Evolutionary conservation across 257 asterid genomes (phyloP), one percentile per base, ranked within the genome.

Genomic region (Thymus mandschuricus): DNA sequence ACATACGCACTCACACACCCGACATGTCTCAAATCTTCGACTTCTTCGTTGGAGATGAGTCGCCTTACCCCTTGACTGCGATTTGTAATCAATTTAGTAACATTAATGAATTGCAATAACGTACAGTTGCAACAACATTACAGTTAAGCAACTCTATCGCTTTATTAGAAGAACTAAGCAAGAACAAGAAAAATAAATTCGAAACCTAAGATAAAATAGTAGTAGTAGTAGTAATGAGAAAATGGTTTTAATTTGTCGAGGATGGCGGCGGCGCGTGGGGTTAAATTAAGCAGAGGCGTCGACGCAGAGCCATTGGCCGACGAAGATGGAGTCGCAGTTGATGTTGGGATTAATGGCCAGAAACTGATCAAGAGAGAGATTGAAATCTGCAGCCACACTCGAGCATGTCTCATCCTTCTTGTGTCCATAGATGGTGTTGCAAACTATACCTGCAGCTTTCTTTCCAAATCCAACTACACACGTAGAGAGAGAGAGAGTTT

Each of bases 251-350:
- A 6, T 50, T 50, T n/a, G 3, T 13, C n/a, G 10, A 50, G 6
- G 56, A 50, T n/a, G 56, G n/a, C 27, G 8, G 6, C 5, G 56
- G 8, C 21, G 7, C 6, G 56, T 15, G 6, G 56, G 30, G 0
- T 13, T 50, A 29, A 5, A 4, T 12, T 46, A 60, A 5, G 40
- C 1, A 28, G 78, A 77, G 51, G 73, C 80, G 9, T 21, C 74
- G 8, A 76, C 4, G 2, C 84, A 80, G 1, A 80, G 77, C 84
- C 84, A 76, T 45, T 80, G 81, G 10, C 77, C 77, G 15, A 77
- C 78, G 0, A 81, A 81, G 35, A 77, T 61, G 0, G 68, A 66
- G 1, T 67, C 44, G 13, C 82, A 81, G 49, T 77, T 77, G 61
- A 81, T 40, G 40, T 80, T 77, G 10, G 85, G 85, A 43, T 81